Conservation (phyloP, 208 protist genomes). For the Acanthamoeba castellanii region DNA sequence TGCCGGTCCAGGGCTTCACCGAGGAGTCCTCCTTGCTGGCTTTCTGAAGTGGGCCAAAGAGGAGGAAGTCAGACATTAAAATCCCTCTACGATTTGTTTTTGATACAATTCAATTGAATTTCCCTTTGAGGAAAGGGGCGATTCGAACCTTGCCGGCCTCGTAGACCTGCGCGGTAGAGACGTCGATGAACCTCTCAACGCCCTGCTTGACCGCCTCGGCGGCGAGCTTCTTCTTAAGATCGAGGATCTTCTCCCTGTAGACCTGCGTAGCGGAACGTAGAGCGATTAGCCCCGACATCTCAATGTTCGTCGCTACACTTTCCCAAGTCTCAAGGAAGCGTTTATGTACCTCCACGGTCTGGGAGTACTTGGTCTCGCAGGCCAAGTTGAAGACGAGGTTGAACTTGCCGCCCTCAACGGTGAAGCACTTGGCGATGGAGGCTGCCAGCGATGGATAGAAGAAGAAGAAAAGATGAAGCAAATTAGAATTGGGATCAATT, state of each 20-base stretch:
- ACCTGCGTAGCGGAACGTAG: slow-evolving; percentile 46
- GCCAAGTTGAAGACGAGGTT: slow-evolving; percentile 93
- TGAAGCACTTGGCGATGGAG: slow-evolving; percentile 90
- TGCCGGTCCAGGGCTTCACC: slow-evolving; percentile 91
- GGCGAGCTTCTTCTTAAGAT: slow-evolving; percentile 89
- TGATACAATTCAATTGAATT: background rate
- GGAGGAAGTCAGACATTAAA: background rate
- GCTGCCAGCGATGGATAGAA: slow-evolving; percentile 71
- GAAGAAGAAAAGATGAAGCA: slow-evolving; percentile 72
- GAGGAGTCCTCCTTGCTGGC: slow-evolving; percentile 86
- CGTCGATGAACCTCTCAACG: slow-evolving; percentile 92
- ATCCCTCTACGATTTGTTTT: background rate
- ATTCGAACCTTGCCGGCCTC: slow-evolving; percentile 84
- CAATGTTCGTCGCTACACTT: too few relatives aligned
- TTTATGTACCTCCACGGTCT: slow-evolving; percentile 81
- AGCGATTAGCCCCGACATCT: too few relatives aligned
- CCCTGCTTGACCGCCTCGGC: slow-evolving; percentile 86
- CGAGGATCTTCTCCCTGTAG: slow-evolving; percentile 91
- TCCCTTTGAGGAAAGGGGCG: background rate
- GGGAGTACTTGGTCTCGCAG: slow-evolving; percentile 92
- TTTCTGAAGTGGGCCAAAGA: slow-evolving; percentile 79
- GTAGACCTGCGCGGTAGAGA: slow-evolving; percentile 95
- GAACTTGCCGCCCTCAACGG: slow-evolving; percentile 84
- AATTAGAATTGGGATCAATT: background rate
- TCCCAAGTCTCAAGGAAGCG: slow-evolving; percentile 1